Conservation (phyloP, 139 green algal genomes). For the Desmodesmus armatus region DNA sequence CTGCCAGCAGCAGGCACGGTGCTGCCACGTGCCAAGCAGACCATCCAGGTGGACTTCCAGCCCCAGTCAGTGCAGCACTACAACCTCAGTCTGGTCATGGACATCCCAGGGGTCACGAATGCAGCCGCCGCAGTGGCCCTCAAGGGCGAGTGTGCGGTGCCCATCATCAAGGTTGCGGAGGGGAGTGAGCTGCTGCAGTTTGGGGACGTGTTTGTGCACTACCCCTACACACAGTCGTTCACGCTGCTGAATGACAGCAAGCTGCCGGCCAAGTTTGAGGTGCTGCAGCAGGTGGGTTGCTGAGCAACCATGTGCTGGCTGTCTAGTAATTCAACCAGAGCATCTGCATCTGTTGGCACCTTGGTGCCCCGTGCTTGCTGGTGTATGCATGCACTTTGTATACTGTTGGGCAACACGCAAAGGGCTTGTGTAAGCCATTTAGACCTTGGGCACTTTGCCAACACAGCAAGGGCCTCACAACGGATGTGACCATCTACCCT, state of each 20-base stretch:
- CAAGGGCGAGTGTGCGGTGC: constrained; percentile 75
- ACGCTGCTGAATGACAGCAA: constrained; percentile 75
- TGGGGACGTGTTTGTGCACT: constrained; percentile 77
- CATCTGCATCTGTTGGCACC: too few species aligned
- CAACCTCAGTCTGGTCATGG: constrained; percentile 66
- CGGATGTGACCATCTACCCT: too few species aligned
- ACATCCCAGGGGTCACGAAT: constrained; percentile 70
- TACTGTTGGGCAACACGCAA: too few species aligned
- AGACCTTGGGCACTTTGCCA: too few species aligned
- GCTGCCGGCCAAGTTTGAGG: constrained; percentile 84
- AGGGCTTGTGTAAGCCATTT: too few species aligned
- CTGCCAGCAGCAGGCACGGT: constrained; percentile 68
- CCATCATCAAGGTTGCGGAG: constrained; percentile 61
- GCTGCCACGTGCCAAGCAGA: constrained; percentile 66
- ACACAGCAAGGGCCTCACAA: too few species aligned
- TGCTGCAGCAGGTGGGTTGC: constrained; percentile 56
- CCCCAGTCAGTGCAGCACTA: constrained; percentile 59
- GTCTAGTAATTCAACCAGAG: too few species aligned
- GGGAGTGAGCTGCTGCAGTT: constrained; percentile 68
- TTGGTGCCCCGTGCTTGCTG: too few species aligned
- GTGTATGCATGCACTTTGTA: too few species aligned
- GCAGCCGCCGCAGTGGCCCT: constrained; percentile 61
- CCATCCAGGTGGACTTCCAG: constrained; percentile 70
- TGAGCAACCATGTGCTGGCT: background rate
- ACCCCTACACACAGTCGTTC: constrained; percentile 73